Percentiles rank a stretch among this genome's conserved stretches.
phyloP scores from a whole-genome alignment of 169 alveolate species.

The Cyclospora cayetanensis region DNA sequence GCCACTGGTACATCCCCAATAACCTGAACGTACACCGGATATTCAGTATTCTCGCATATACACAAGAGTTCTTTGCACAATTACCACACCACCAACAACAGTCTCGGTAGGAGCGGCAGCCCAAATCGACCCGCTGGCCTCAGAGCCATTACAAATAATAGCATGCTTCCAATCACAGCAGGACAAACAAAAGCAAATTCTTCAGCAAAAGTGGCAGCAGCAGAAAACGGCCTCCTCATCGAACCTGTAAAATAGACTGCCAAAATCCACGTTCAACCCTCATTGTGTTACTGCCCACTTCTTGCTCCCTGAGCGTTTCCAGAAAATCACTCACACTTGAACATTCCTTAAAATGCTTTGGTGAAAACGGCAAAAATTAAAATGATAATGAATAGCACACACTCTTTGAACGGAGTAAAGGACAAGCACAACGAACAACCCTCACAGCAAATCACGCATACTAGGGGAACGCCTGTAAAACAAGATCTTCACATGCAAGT shows the following conservation, averaged over 20 bases:
- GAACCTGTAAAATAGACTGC: constrained; percentile 66
- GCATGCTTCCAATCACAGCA: not conserved
- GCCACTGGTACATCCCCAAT: constrained; percentile 52
- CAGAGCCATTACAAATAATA: not conserved
- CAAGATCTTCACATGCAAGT: not conserved
- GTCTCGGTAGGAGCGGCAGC: not conserved
- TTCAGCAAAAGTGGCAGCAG: not conserved
- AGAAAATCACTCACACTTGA: not conserved
- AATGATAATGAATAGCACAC: not conserved
- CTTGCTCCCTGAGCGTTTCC: constrained; percentile 37
- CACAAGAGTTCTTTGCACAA: not conserved
- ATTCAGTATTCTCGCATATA: not conserved
- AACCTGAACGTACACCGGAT: not conserved
- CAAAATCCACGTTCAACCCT: constrained; percentile 73
- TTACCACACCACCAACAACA: not conserved
- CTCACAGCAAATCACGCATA: not conserved
- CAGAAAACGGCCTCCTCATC: not conserved
- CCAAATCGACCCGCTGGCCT: not conserved
- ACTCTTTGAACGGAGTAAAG: not conserved
- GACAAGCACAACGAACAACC: not conserved
- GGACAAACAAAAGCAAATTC: not conserved
- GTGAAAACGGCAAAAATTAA: too few relatives aligned
- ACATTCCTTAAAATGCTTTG: not conserved
- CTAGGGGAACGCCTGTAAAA: not conserved
- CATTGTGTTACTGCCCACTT: constrained; percentile 67